Percentiles rank a stretch among this genome's conserved stretches.
phyloP scores from a whole-genome alignment of 768 basidiomycete species.

The Heimioporus sp. region DNA sequence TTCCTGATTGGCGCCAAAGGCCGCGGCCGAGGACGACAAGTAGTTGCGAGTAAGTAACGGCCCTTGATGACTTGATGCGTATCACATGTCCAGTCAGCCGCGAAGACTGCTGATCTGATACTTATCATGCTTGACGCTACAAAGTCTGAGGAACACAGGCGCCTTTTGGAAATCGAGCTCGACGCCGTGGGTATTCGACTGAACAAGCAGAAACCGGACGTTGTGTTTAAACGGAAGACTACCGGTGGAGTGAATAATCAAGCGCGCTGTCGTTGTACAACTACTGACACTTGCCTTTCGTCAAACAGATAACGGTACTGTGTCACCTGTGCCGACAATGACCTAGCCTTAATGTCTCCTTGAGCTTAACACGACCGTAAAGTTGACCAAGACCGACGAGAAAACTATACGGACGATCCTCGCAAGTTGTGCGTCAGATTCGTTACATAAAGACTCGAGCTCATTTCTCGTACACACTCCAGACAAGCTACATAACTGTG shows the following conservation, averaged over 20 bases:
- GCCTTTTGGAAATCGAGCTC: slow-evolving; percentile 86
- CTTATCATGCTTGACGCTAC: slow-evolving; percentile 92
- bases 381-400: slow-evolving; percentile 92
- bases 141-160: slow-evolving; percentile 88
- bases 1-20: slow-evolving; percentile 35
- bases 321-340: neutral
- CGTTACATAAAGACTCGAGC: neutral
- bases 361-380: slow-evolving; percentile 87
- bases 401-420: slow-evolving; percentile 92
- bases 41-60: slow-evolving; percentile 71
- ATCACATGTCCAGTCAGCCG: slow-evolving; percentile 42
- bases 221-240: slow-evolving; percentile 91
- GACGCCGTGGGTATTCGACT: slow-evolving; percentile 96
- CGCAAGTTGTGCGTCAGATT: slow-evolving; percentile 64
- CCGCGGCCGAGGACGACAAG: slow-evolving; percentile 92
- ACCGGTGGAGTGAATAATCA: slow-evolving; percentile 76
- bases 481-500: slow-evolving; percentile 93
- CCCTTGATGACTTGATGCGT: neutral
- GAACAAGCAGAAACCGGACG: slow-evolving; percentile 88
- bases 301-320: slow-evolving; percentile 63
- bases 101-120: slow-evolving; percentile 92
- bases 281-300: neutral
- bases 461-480: slow-evolving; percentile 1
- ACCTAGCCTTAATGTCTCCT: neutral
- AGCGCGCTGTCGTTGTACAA: neutral